Base-by-base conservation (phyloP, 345 rosid species). In the Dovyalis caffra region DNA sequence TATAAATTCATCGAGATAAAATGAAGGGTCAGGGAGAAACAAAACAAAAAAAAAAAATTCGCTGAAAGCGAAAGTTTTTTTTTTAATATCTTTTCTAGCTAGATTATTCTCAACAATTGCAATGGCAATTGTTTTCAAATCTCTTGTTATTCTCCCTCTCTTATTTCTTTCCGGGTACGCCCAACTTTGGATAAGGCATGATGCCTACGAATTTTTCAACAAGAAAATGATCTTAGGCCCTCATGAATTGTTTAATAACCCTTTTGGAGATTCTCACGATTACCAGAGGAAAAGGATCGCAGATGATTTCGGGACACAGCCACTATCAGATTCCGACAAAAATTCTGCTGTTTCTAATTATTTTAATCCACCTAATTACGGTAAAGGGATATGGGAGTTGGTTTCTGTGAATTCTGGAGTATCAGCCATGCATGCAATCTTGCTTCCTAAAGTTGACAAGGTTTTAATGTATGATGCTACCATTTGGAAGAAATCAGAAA, bases 401-500 rank as follows among this genome's bases (percentile, higher is more conserved):
- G 85, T 86, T 56, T 66, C 82, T 2, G 3, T 69, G 34, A 91
- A 80, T 60, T 85, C 98, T 0, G 98, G 99, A 5, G 95, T 93
- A 26, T 95, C 97, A 0, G 95, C 89, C 8, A 95, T 93, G 98
- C 98, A 95, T 70, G 57, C 90, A 40, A 79, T 89, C 23, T 78
- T 93, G 78, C 82, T 95, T 74, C 97, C 96, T 18, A 78, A 84
- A 26, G 74, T 74, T 67, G 80, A 88, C 81, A 83, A 88, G 77
- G 92, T 80, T 45, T 74, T 90, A 47, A 90, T 85, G 89, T 93
- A 86, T 31, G 97, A 95, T 51, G 87, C 98, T 43, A 93, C 98
- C 1, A 84, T 87, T 62, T 87, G 90, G 87, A 86, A 83, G 70
- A 76, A 77, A 1, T 95, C 97, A 18, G 72, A 78, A 26, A 35